Evolutionary conservation across 2,329 filamentous ascomycete species (phyloP).

Genomic region (Metarhizium robertsii): DNA sequence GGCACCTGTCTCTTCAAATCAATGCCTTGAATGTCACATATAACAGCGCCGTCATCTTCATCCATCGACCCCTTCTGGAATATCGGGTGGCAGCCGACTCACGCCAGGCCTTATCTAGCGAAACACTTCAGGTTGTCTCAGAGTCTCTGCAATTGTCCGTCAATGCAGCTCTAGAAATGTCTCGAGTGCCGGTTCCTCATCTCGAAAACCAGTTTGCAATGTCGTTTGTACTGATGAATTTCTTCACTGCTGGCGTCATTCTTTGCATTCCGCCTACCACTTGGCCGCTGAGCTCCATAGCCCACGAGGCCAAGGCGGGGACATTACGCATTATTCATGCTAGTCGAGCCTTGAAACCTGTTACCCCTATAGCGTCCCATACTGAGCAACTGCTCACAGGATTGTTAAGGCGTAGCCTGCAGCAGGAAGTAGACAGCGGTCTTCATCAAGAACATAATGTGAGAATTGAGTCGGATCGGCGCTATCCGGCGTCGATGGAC

Average conservation of each 20-base stretch:
- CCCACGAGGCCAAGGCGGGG: constrained; percentile 20
- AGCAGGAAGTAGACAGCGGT: constrained; percentile 3
- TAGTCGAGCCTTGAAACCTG: constrained; percentile 9
- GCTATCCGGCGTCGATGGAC: background rate
- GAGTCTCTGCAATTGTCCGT: constrained; percentile 15
- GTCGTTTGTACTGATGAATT: constrained; percentile 11
- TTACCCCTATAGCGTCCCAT: constrained; percentile 1
- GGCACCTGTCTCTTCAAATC: constrained; percentile 3
- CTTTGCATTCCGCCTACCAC: constrained; percentile 20
- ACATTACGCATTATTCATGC: constrained; percentile 19
- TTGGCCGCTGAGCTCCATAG: constrained; percentile 16
- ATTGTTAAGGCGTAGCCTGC: constrained; percentile 2
- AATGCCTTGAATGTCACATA: background rate
- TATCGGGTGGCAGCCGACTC: constrained; percentile 2
- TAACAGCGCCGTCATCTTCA: constrained; percentile 2
- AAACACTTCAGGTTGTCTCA: constrained; percentile 12
- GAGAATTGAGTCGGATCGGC: background rate
- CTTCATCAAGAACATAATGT: background rate
- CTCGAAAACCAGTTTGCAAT: constrained; percentile 16
- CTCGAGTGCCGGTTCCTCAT: constrained; percentile 14
- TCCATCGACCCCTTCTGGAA: constrained; percentile 3
- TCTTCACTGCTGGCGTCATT: constrained; percentile 14
- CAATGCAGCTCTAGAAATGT: constrained; percentile 19
- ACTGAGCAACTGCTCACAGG: constrained; percentile 3
- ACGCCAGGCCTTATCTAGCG: constrained; percentile 6